These are phyloP conservation scores for Eucalyptus erythrocorys DNA, from an alignment of 345 rosid species.

Conservation along the genomic window DNA sequence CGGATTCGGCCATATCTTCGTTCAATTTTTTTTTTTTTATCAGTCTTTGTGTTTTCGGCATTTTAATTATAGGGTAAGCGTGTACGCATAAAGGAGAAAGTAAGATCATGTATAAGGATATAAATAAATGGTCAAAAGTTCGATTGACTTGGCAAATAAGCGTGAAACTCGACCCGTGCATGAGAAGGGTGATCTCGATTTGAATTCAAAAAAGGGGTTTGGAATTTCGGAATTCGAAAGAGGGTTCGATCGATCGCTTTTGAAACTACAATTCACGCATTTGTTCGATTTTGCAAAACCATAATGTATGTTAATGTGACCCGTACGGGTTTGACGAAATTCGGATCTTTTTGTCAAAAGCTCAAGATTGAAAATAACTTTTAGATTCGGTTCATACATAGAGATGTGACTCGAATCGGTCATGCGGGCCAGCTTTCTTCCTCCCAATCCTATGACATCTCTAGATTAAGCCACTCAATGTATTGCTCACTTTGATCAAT, in stretches of 20 bases:
- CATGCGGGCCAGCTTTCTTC: background rate
- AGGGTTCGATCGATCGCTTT: background rate
- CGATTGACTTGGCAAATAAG: background rate
- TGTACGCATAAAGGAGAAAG: background rate
- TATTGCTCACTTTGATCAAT: no score
- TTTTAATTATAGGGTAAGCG: background rate
- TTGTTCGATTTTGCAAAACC: background rate
- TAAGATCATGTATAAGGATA: background rate
- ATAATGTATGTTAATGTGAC: background rate
- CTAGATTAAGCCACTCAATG: background rate
- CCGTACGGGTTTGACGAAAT: accelerated
- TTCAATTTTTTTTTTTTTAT: background rate
- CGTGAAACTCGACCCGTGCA: background rate
- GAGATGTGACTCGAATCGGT: background rate
- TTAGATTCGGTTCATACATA: accelerated
- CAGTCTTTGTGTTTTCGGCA: background rate
- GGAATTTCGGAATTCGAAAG: accelerated
- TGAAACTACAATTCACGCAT: background rate
- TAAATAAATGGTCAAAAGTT: background rate
- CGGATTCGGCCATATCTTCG: background rate
- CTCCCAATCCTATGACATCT: background rate
- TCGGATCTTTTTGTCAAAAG: accelerated
- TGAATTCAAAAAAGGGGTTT: background rate
- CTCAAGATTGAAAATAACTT: background rate
- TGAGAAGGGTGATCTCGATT: background rate